phyloP scores from a whole-genome alignment of 257 asterid species.

The Salvia rosmarinus region DNA sequence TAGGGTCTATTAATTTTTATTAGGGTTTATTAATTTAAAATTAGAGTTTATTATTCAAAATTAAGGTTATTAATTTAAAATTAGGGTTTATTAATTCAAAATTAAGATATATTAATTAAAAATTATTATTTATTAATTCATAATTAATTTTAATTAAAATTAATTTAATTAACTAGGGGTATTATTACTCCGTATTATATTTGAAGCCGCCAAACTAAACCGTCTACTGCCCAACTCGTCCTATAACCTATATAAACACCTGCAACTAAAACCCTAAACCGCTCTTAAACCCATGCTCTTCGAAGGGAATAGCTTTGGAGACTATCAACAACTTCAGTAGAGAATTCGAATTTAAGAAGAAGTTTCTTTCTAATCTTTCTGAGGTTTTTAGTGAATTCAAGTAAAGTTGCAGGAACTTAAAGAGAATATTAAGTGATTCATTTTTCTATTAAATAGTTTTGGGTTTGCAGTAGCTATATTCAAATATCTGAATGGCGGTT shows the following conservation, averaged over 20 bases:
- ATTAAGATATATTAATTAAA: too few relatives aligned
- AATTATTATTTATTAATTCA: too few relatives aligned
- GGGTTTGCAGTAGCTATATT: constrained; percentile 20
- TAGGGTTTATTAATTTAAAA: too few relatives aligned
- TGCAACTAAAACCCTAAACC: constrained; percentile 46
- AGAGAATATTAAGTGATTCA: neutral
- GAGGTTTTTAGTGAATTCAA: neutral
- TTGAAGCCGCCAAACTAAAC: constrained; percentile 1
- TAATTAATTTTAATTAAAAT: too few relatives aligned
- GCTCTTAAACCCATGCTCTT: constrained; percentile 35
- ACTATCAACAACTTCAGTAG: neutral
- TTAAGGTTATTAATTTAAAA: too few relatives aligned
- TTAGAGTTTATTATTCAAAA: too few relatives aligned
- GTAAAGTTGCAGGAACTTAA: neutral
- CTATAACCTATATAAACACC: constrained; percentile 31
- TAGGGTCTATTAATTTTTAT: too few relatives aligned
- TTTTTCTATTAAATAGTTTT: neutral
- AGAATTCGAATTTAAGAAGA: constrained; percentile 5
- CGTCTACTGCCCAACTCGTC: neutral
- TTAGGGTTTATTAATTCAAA: too few relatives aligned
- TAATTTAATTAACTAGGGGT: too few relatives aligned
- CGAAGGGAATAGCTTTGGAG: neutral
- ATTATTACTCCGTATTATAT: too few relatives aligned
- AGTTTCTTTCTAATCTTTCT: neutral
- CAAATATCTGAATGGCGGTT: constrained; percentile 55